Evolutionary conservation across 1,139 yeast genomes (phyloP).

Genomic region (Protomyces pachydermus): DNA sequence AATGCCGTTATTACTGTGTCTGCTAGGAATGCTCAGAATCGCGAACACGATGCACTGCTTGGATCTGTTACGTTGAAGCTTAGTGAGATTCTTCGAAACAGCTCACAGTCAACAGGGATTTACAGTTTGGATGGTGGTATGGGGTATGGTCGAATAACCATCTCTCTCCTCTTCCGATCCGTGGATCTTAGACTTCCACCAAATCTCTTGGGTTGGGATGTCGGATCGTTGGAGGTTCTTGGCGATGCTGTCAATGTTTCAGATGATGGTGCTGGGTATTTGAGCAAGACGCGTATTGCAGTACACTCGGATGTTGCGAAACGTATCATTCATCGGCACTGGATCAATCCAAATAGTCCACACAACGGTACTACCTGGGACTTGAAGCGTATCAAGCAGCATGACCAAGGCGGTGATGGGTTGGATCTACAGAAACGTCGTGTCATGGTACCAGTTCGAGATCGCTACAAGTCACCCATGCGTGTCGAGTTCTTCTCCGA

Average conservation of each 20-base stretch:
- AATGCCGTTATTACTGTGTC: constrained; percentile 24
- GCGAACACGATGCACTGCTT: constrained; percentile 28
- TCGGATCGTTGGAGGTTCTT: constrained; percentile 22
- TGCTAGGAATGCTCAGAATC: constrained; percentile 16
- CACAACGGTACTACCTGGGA: constrained; percentile 17
- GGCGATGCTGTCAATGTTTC: constrained; percentile 11
- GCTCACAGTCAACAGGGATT: constrained; percentile 24
- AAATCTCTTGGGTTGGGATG: constrained; percentile 26
- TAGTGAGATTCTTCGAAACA: constrained; percentile 20
- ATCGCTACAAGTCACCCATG: constrained; percentile 23
- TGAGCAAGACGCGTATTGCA: constrained; percentile 5
- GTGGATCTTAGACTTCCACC: constrained; percentile 23
- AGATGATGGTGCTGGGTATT: constrained; percentile 3
- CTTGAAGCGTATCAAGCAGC: constrained; percentile 7
- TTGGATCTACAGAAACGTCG: constrained; percentile 6
- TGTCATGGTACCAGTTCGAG: constrained; percentile 19
- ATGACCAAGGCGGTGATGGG: not conserved
- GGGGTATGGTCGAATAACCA: constrained; percentile 27
- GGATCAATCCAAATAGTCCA: not conserved
- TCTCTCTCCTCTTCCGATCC: constrained; percentile 26
- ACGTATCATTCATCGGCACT: constrained; percentile 4
- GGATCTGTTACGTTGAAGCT: constrained; percentile 26
- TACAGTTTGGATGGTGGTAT: constrained; percentile 27
- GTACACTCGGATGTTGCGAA: constrained; percentile 14
- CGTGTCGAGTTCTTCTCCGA: constrained; percentile 15